phyloP scores from a whole-genome alignment of 23 red algal genomes.

The Chondrus crispus region DNA sequence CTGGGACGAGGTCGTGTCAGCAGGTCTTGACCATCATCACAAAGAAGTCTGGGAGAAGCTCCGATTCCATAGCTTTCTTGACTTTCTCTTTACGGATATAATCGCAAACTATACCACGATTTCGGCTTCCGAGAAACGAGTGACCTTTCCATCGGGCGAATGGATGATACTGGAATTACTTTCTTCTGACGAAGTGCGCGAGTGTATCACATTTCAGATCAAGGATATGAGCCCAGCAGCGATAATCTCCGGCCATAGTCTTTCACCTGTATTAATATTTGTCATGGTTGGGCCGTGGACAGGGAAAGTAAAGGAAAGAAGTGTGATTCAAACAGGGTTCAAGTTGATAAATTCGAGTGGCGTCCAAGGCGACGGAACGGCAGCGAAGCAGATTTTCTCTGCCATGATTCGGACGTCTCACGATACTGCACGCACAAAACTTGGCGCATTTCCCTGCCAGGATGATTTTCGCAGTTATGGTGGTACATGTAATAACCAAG shows the following conservation, averaged over 20 bases:
- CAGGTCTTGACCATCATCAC: background rate
- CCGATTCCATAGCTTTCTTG: background rate
- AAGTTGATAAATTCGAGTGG: background rate
- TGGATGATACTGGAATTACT: background rate
- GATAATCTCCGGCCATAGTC: background rate
- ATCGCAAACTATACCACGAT: background rate
- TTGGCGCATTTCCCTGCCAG: conserved; percentile 14
- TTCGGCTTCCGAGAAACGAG: background rate
- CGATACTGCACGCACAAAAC: conserved; percentile 10
- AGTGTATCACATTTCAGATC: background rate
- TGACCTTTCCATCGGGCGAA: background rate
- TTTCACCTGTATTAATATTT: background rate
- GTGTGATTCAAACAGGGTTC: background rate
- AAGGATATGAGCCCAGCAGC: background rate
- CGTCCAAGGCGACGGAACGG: background rate
- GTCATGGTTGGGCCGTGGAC: background rate
- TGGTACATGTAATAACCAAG: conserved; percentile 37
- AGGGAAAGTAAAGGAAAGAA: background rate
- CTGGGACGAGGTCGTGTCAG: background rate
- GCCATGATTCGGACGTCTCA: background rate
- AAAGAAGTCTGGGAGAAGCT: background rate
- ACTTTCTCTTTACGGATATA: background rate
- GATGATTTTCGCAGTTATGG: conserved; percentile 34
- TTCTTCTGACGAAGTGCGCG: background rate
- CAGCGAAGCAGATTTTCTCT: background rate